These are phyloP conservation scores for Nephelium lappaceum DNA, from an alignment of 345 rosid species.

Conservation along the genomic window DNA sequence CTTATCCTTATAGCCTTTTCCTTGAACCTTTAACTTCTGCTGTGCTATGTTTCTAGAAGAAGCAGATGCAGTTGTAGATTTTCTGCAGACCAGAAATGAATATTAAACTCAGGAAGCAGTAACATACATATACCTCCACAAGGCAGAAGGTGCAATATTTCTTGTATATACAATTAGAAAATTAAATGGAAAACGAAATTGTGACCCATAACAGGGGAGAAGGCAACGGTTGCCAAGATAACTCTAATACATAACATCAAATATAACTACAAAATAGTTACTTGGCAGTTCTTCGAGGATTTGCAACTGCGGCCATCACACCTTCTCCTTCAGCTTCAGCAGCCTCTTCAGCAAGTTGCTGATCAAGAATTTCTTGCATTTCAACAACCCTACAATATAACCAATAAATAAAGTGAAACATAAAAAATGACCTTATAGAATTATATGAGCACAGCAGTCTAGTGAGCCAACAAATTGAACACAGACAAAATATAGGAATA, in stretches of 20 bases:
- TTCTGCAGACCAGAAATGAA: constrained; percentile 48
- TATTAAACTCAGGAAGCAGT: constrained; percentile 7
- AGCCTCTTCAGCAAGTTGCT: constrained; percentile 97
- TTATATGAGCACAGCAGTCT: background rate
- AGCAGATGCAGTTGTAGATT: constrained; percentile 51
- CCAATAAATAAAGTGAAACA: background rate
- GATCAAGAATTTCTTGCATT: constrained; percentile 99
- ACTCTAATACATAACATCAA: constrained; percentile 3
- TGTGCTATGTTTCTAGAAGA: constrained; percentile 67
- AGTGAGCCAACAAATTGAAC: constrained; percentile 7
- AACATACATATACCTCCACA: background rate
- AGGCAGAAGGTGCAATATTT: background rate
- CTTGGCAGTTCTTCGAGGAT: constrained; percentile 92
- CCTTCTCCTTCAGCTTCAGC: constrained; percentile 99
- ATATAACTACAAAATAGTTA: constrained; percentile 34
- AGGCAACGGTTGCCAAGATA: background rate
- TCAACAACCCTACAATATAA: constrained; percentile 79
- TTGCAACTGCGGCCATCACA: constrained; percentile 86
- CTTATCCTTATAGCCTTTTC: constrained; percentile 94
- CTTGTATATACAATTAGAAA: background rate
- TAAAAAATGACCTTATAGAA: background rate
- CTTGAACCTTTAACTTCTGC: constrained; percentile 82
- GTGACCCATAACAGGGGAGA: background rate
- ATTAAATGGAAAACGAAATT: constrained; percentile 3
- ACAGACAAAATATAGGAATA: background rate